Percentiles rank a stretch among this genome's conserved stretches.
phyloP scores from a whole-genome alignment of 108 stramenopile species.

The Skeletonema potamos region DNA sequence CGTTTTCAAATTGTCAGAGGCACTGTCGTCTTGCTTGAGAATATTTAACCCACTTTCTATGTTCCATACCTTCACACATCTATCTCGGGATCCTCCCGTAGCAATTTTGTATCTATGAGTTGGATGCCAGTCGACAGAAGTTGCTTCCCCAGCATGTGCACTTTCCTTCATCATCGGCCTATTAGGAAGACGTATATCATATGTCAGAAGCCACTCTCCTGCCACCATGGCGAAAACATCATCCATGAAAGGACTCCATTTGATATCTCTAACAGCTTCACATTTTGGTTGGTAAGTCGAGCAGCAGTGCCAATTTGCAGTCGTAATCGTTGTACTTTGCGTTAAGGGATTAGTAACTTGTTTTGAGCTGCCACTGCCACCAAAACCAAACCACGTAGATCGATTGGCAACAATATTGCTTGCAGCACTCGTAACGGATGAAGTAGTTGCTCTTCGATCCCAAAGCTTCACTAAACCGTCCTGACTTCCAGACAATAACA shows the following conservation, averaged over 20 bases:
- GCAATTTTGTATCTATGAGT: constrained; percentile 62
- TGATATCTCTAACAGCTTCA: constrained; percentile 81
- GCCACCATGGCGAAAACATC: constrained; percentile 85
- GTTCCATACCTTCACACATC: constrained; percentile 71
- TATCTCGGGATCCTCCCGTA: constrained; percentile 80
- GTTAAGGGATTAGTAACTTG: constrained; percentile 3
- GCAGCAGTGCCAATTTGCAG: constrained; percentile 57
- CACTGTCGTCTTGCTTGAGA: constrained; percentile 32
- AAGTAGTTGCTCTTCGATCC: constrained; percentile 49
- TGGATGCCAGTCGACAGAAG: constrained; percentile 86
- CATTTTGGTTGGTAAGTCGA: constrained; percentile 72
- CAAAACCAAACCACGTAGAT: constrained; percentile 42
- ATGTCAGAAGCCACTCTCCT: constrained; percentile 72
- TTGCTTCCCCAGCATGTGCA: constrained; percentile 83
- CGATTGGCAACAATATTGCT: not conserved
- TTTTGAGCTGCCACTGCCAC: constrained; percentile 6
- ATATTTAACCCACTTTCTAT: constrained; percentile 38
- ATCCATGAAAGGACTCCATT: constrained; percentile 70
- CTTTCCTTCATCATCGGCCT: constrained; percentile 60
- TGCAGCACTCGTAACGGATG: not conserved
- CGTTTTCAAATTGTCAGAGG: constrained; percentile 22
- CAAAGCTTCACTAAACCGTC: constrained; percentile 65
- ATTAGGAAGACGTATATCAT: constrained; percentile 60
- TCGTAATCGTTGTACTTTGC: constrained; percentile 6
- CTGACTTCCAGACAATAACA: constrained; percentile 73